A percentile compares a stretch with the other conserved stretches of the same genome.
Conservation (phyloP, 176 grass and related monocot genomes). For the Thalia dealbata region DNA sequence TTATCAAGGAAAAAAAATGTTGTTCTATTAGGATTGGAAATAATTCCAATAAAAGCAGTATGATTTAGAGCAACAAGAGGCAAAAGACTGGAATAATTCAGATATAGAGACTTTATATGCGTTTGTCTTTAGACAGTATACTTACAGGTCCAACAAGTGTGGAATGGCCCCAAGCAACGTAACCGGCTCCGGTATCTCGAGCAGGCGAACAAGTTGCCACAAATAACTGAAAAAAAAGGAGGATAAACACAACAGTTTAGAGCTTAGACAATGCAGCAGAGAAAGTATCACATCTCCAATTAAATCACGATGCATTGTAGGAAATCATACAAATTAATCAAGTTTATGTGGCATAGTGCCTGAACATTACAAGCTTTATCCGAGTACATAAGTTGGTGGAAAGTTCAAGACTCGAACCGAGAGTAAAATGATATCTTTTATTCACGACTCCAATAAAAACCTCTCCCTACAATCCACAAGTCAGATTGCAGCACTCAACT, state of each 20-base stretch:
- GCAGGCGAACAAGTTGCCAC: constrained; percentile 78
- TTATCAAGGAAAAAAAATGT: not conserved
- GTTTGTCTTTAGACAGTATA: not conserved
- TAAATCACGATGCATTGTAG: too few species aligned
- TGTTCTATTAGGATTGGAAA: not conserved
- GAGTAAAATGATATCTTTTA: too few species aligned
- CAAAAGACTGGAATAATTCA: not conserved
- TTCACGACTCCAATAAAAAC: too few species aligned
- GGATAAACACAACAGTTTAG: not conserved
- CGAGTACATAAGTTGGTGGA: too few species aligned
- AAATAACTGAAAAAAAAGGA: constrained; percentile 49
- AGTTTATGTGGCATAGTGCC: too few species aligned
- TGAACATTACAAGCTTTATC: too few species aligned
- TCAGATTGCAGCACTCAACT: too few species aligned
- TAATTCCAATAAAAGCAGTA: not conserved
- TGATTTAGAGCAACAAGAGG: not conserved
- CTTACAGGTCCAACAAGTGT: constrained; percentile 92
- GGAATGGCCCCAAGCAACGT: constrained; percentile 88
- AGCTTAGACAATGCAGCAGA: not conserved
- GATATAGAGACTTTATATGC: not conserved
- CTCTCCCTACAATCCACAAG: too few species aligned
- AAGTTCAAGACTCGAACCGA: too few species aligned
- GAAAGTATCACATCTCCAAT: too few species aligned
- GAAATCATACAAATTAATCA: too few species aligned
- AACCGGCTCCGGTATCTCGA: constrained; percentile 52